Evolutionary conservation across 2,329 filamentous ascomycete species (phyloP).

Genomic region (Sclerotinia nivalis): DNA sequence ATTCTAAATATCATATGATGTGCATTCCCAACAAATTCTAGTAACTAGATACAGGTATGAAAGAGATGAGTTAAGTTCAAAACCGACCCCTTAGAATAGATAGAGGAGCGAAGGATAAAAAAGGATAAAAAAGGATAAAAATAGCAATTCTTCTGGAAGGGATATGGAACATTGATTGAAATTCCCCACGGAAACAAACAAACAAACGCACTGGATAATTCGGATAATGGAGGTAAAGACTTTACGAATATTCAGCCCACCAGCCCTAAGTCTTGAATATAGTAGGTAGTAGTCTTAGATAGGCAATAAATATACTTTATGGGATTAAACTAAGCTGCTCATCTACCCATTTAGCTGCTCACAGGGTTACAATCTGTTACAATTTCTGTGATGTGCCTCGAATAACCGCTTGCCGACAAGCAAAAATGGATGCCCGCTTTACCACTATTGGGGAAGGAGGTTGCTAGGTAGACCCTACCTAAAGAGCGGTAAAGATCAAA

Average conservation of each 20-base stretch:
- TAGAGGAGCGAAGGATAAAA: background rate
- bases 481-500: constrained; percentile 19
- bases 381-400: constrained; percentile 11
- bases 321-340: background rate
- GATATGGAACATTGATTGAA: background rate
- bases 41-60: background rate
- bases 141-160: constrained; percentile 7
- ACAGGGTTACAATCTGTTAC: background rate
- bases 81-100: background rate
- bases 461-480: background rate
- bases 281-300: background rate
- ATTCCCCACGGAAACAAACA: background rate
- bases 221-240: background rate
- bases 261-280: background rate
- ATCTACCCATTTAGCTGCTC: background rate
- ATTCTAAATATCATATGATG: background rate
- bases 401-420: constrained; percentile 15
- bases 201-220: background rate
- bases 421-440: constrained; percentile 1
- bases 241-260: no score
- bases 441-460: constrained; percentile 4
- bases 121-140: background rate
- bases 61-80: background rate
- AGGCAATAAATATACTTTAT: background rate
- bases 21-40: background rate